These are phyloP conservation scores for Fraxinus americana DNA, from an alignment of 257 asterid genomes.

Conservation along the genomic window DNA sequence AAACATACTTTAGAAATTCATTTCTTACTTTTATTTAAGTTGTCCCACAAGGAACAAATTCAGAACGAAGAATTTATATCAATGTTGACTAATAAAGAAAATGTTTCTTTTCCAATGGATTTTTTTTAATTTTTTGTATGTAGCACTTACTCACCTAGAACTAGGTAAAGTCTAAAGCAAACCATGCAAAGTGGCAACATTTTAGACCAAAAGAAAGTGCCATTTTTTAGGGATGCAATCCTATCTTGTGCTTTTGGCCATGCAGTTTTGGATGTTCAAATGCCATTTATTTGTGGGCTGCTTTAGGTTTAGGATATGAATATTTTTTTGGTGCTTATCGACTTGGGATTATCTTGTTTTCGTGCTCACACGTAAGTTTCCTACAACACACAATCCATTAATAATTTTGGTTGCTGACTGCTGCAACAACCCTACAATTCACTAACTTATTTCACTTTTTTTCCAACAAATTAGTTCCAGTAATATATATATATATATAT, in stretches of 20 bases:
- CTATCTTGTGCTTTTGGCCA: not conserved
- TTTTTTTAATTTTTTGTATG: no score
- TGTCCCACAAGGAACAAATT: no score
- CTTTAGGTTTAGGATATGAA: constrained; percentile 21
- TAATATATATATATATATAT: no score
- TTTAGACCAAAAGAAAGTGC: constrained; percentile 45
- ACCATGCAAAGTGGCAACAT: constrained; percentile 35
- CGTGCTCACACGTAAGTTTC: constrained; percentile 73
- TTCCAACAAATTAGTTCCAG: constrained; percentile 20
- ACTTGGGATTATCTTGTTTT: constrained; percentile 39
- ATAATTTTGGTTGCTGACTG: no score
- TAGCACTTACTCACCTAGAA: not conserved
- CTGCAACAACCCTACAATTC: not conserved
- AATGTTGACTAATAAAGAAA: no score
- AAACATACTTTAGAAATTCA: no score
- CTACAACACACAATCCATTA: constrained; percentile 19
- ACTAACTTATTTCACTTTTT: not conserved
- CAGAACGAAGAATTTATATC: no score
- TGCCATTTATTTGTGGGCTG: constrained; percentile 24
- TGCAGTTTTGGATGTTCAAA: not conserved
- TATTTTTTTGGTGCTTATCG: constrained; percentile 35
- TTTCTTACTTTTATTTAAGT: no score
- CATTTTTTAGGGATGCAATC: constrained; percentile 24
- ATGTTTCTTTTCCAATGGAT: no score
- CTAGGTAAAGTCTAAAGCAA: constrained; percentile 17